A percentile compares a stretch with the other conserved stretches of the same genome.
Evolutionary conservation across 495 filamentous ascomycete genomes (phyloP).

Genomic region (Hypomontagnella monticulosa): DNA sequence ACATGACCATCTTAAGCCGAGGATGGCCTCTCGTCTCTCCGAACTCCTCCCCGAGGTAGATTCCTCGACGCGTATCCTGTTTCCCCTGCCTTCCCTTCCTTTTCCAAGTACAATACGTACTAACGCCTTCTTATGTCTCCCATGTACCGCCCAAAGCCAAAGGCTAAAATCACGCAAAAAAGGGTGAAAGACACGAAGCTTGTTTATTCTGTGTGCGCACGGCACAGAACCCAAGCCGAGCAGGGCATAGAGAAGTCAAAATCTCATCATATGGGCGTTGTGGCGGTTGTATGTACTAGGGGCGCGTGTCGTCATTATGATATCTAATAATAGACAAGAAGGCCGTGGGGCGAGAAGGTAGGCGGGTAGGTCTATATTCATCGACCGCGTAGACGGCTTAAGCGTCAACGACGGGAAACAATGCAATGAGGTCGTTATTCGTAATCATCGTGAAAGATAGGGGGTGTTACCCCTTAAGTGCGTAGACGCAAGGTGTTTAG

Average conservation of each 20-base stretch:
- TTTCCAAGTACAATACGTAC: conserved; percentile 7
- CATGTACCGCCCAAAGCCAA: conserved; percentile 3
- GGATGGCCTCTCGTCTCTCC: conserved; percentile 11
- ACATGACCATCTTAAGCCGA: conserved; percentile 10
- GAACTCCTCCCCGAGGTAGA: conserved; percentile 31
- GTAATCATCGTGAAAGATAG: conserved; percentile 41
- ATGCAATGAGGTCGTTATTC: conserved; percentile 45
- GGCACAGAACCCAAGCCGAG: conserved; percentile 10
- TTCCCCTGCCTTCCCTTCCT: conserved; percentile 19
- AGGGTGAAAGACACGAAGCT: background rate
- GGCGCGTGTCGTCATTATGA: conserved; percentile 48
- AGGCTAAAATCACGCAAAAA: background rate
- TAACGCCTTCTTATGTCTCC: conserved; percentile 37
- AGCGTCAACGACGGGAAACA: conserved; percentile 3
- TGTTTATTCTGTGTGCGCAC: conserved; percentile 9
- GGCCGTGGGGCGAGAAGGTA: conserved; percentile 42
- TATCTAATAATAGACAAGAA: conserved; percentile 38
- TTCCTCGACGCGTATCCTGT: conserved; percentile 29
- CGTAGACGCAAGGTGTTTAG: conserved; percentile 34
- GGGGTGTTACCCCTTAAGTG: background rate
- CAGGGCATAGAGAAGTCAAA: conserved; percentile 25
- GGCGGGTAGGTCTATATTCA: conserved; percentile 38
- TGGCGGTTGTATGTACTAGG: conserved; percentile 27
- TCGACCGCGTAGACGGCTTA: conserved; percentile 19
- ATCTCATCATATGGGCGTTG: conserved; percentile 31